Conservation (phyloP, 202 grass and related monocot genomes). For the Dendrocalamus latiflorus region DNA sequence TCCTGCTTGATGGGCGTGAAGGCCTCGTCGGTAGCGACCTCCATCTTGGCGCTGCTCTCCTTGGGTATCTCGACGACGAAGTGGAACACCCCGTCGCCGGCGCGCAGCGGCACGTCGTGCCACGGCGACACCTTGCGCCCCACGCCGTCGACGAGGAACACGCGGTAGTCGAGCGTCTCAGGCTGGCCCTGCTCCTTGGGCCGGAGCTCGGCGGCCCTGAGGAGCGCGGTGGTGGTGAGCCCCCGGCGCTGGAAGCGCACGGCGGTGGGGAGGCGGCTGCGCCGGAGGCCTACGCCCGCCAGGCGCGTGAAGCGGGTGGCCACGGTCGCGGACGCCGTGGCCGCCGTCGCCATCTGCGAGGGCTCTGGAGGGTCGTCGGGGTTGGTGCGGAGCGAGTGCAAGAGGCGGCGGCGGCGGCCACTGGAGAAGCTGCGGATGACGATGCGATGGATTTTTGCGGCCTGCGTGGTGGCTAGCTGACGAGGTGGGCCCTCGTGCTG, state of each 20-base stretch:
- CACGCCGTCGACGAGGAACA: constrained; percentile 70
- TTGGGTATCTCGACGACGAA: constrained; percentile 97
- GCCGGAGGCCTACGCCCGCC: constrained; percentile 21
- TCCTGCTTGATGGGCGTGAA: constrained; percentile 98
- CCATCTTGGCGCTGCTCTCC: constrained; percentile 98
- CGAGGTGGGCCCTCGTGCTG: background rate
- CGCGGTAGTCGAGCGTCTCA: constrained; percentile 89
- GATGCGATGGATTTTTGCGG: constrained; percentile 14
- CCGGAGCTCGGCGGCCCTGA: constrained; percentile 45
- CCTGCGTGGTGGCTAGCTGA: background rate
- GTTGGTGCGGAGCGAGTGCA: background rate
- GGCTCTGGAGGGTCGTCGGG: background rate
- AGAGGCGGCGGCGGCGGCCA: constrained; percentile 19
- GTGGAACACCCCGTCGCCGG: constrained; percentile 79
- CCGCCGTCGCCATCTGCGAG: constrained; percentile 17
- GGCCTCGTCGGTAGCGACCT: constrained; percentile 90
- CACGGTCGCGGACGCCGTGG: constrained; percentile 34
- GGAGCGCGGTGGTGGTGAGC: constrained; percentile 62
- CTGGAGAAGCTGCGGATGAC: constrained; percentile 12
- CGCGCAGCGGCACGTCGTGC: constrained; percentile 90
- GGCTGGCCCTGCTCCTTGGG: constrained; percentile 62
- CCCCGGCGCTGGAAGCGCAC: constrained; percentile 46
- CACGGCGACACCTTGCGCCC: constrained; percentile 83
- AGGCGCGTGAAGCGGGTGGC: constrained; percentile 34
- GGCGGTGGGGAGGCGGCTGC: constrained; percentile 9